These are phyloP conservation scores for Eucalyptus viminalis DNA, from an alignment of 345 rosid species.

Conservation along the genomic window DNA sequence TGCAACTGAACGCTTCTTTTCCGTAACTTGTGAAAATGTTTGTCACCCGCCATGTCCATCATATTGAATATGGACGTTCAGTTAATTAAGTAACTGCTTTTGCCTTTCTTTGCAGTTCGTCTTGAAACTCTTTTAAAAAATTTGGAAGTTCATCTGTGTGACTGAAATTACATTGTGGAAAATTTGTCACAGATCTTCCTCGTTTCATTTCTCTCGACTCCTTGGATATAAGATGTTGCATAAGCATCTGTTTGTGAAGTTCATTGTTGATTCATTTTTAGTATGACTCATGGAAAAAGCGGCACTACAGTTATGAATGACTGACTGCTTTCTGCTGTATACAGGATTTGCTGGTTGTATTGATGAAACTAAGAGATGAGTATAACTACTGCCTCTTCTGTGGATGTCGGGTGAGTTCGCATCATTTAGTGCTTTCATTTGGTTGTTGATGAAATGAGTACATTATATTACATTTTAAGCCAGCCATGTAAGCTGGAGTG, in stretches of 20 bases:
- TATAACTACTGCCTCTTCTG: conserved; percentile 72
- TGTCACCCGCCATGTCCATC: background rate
- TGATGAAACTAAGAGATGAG: conserved; percentile 69
- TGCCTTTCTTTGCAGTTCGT: background rate
- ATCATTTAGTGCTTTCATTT: background rate
- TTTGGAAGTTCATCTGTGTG: background rate
- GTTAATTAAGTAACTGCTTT: background rate
- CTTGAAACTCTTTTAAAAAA: background rate
- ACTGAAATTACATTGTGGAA: background rate
- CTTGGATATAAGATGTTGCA: background rate
- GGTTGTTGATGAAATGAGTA: background rate
- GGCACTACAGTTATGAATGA: background rate
- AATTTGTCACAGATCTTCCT: background rate
- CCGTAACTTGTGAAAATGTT: background rate
- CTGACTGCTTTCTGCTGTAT: conserved; percentile 3
- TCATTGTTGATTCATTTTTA: background rate
- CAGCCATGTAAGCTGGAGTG: background rate
- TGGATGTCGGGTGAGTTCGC: conserved; percentile 50
- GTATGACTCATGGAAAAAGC: background rate
- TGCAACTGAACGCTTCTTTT: background rate
- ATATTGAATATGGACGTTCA: background rate
- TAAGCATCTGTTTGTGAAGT: background rate
- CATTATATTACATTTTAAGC: background rate
- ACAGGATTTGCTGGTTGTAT: conserved; percentile 67
- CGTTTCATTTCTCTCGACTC: background rate